Base-by-base conservation (phyloP, 257 asterid species). In the Primulina tabacum region DNA sequence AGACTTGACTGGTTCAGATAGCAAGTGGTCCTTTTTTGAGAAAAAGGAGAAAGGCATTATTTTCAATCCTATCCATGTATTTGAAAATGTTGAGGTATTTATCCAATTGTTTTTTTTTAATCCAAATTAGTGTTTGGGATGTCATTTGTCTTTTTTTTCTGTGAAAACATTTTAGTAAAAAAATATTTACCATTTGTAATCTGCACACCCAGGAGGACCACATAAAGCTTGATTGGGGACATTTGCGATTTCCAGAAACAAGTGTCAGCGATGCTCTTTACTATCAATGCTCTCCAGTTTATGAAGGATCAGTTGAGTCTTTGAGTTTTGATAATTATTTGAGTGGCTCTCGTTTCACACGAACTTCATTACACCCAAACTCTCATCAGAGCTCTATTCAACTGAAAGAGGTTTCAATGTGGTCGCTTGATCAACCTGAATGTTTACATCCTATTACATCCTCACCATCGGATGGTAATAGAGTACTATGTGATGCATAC, bases 11-110 rank as follows among this genome's bases (percentile, higher is more conserved):
- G 86, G 82, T 62, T 60, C 83, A 75, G 92, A 82, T 72, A 80
- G 68, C 62, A 78, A 73, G 14, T 66, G 68, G 69, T 71, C 68
- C 62, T 65, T 82, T 70, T 60, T 58, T 60, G 91, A 82, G 78
- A 83, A 74, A 79, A 87, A 82, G 79, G 88, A 84, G 69, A 84
- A 77, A 76, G 77, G 75, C 79, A 76, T 76, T 55, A 64, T 69
- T 70, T 83, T 89, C 80, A 82, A 80, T 78, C 95, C 92, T 50
- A 83, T 94, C 71, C 99, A 94, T 73, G 94, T 94, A 73, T 79
- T 85, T 76, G 95, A 91, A 78, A 69, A 78, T 65, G 88, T 73
- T 63, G 86, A 85, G 97, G 97, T 90, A 75, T 50, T 73, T 18
- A 30, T 26, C 53, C 72, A 77, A 50, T 77, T 70, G 67, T 75